Conservation (phyloP, 2,329 filamentous ascomycete genomes). For the Penicillium rolfsii region DNA sequence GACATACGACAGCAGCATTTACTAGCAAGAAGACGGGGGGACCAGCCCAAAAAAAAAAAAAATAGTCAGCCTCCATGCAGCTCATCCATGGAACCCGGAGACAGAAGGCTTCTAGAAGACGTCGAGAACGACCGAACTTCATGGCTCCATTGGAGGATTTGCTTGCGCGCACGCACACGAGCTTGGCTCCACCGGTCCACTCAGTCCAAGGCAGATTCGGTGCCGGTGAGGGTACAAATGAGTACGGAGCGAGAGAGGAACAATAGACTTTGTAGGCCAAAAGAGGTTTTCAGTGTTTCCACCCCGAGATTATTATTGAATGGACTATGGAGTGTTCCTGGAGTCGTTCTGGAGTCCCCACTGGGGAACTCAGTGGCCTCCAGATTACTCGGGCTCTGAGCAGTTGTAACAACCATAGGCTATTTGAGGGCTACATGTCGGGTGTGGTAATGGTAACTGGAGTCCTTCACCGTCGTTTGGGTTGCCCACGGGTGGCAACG, state of each 20-base stretch:
- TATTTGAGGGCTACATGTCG: constrained; percentile 2
- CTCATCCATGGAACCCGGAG: constrained; percentile 26
- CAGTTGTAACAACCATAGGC: background rate
- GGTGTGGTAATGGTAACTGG: background rate
- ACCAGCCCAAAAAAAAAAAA: background rate
- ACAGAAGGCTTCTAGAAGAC: constrained; percentile 41
- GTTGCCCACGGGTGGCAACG: constrained; percentile 11
- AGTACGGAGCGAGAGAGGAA: background rate
- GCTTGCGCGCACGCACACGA: constrained; percentile 22
- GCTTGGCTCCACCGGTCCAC: constrained; percentile 14
- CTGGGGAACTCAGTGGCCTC: background rate
- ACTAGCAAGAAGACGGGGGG: too few relatives aligned
- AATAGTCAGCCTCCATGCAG: constrained; percentile 15
- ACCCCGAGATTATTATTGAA: background rate
- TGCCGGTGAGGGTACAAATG: constrained; percentile 11
- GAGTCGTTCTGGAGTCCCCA: constrained; percentile 6
- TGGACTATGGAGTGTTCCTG: constrained; percentile 1
- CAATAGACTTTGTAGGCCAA: background rate
- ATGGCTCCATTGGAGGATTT: background rate
- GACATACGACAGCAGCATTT: background rate
- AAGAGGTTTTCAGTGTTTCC: background rate
- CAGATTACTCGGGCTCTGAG: constrained; percentile 2
- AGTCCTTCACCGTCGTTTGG: background rate
- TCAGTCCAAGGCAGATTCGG: constrained; percentile 13
- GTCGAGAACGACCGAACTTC: constrained; percentile 34